Percentiles rank a stretch among this genome's conserved stretches.
Conservation (phyloP, 2,329 filamentous ascomycete genomes). For the Boeremia lycopersici region DNA sequence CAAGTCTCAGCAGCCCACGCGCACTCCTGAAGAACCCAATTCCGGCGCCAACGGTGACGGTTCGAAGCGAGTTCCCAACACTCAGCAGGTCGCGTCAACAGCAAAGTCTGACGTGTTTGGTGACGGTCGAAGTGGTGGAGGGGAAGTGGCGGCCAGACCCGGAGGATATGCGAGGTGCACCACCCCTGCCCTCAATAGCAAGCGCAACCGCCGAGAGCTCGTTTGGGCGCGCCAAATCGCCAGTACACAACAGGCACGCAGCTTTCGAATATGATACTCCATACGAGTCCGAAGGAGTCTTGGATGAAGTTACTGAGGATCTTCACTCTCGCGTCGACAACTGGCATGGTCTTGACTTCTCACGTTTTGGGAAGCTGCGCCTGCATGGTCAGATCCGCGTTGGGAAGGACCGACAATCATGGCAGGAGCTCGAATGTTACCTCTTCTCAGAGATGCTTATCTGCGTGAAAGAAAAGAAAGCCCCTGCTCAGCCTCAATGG, state of each 20-base stretch:
- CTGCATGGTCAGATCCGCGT: slow-evolving; percentile 89
- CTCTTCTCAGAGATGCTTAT: slow-evolving; percentile 99
- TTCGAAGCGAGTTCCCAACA: slow-evolving; percentile 96
- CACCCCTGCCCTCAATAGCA: slow-evolving; percentile 56
- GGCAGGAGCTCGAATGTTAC: slow-evolving; percentile 98
- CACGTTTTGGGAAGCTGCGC: slow-evolving; percentile 88
- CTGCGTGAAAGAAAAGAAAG: slow-evolving; percentile 97
- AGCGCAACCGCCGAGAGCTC: slow-evolving; percentile 54
- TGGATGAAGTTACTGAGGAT: slow-evolving; percentile 86
- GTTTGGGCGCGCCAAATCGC: slow-evolving; percentile 61
- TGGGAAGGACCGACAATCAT: slow-evolving; percentile 93
- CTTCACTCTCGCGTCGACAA: slow-evolving; percentile 90
- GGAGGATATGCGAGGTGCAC: slow-evolving; percentile 71
- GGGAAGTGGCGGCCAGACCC: slow-evolving; percentile 87
- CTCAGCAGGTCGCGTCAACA: slow-evolving; percentile 90
- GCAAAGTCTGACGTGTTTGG: slow-evolving; percentile 89
- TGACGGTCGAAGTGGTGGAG: slow-evolving; percentile 92
- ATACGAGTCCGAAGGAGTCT: slow-evolving; percentile 74
- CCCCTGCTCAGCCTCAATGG: slow-evolving; percentile 66
- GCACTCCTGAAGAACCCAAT: slow-evolving; percentile 80
- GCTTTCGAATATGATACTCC: slow-evolving; percentile 52
- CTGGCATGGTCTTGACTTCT: slow-evolving; percentile 96
- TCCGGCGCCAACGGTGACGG: slow-evolving; percentile 86
- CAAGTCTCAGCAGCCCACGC: slow-evolving; percentile 75
- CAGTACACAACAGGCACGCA: slow-evolving; percentile 55